Evolutionary conservation across 2,329 filamentous ascomycete species (phyloP).

Genomic region (Cladosporium sp.): DNA sequence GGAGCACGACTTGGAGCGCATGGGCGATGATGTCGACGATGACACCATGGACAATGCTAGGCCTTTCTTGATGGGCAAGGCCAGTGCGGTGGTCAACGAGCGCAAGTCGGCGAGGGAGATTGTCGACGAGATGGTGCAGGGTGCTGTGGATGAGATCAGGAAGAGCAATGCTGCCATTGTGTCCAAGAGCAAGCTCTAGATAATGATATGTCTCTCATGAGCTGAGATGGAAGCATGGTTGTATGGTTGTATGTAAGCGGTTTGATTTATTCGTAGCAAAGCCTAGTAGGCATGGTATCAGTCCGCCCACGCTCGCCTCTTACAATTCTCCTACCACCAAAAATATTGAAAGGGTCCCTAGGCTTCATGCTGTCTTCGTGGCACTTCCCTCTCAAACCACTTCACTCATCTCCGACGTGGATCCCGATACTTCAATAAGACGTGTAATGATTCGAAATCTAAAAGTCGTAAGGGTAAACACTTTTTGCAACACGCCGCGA

Average conservation of each 20-base stretch:
- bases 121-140: constrained; percentile 88
- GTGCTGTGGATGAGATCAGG: constrained; percentile 56
- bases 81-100: constrained; percentile 89
- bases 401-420: neutral
- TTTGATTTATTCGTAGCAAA: neutral
- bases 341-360: neutral
- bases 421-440: constrained; percentile 9
- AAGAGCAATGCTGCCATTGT: constrained; percentile 34
- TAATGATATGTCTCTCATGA: neutral
- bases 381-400: neutral
- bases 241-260: constrained; percentile 20
- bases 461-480: constrained; percentile 18
- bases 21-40: constrained; percentile 68
- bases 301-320: neutral
- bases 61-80: constrained; percentile 96
- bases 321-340: neutral
- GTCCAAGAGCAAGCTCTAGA: constrained; percentile 42
- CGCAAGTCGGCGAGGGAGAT: constrained; percentile 88
- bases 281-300: constrained; percentile 4
- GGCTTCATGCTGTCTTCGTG: neutral
- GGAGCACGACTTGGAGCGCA: constrained; percentile 87
- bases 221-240: constrained; percentile 8
- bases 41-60: constrained; percentile 89
- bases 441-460: constrained; percentile 19
- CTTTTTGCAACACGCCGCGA: constrained; percentile 8